phyloP scores from a whole-genome alignment of 768 basidiomycete genomes.

The Omphalotus guepiniiformis region DNA sequence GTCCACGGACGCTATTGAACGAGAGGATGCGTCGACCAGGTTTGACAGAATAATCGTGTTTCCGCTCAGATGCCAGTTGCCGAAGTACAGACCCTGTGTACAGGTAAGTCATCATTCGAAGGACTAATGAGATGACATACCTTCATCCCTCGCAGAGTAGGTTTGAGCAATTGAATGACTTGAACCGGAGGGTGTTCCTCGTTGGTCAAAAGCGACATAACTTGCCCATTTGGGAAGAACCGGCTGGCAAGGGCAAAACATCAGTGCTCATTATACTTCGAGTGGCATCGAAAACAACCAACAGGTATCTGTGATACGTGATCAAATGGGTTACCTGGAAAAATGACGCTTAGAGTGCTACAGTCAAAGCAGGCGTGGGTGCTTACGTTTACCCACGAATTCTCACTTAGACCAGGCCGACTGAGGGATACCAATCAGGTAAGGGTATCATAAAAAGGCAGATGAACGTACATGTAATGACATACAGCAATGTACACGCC shows the following conservation, averaged over 20 bases:
- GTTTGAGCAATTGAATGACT: slow-evolving; percentile 73
- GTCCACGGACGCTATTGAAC: not conserved
- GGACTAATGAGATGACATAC: slow-evolving; percentile 27
- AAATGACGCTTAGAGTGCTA: slow-evolving; percentile 9
- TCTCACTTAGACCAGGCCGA: slow-evolving; percentile 76
- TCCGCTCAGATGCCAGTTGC: slow-evolving; percentile 67
- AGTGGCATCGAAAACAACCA: slow-evolving; percentile 21
- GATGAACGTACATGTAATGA: slow-evolving; percentile 71
- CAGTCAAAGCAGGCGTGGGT: not conserved
- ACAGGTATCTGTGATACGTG: slow-evolving; percentile 92
- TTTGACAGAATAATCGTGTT: slow-evolving; percentile 57
- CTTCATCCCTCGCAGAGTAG: slow-evolving; percentile 68
- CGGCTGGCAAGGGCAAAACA: slow-evolving; percentile 42
- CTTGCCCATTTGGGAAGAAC: slow-evolving; percentile 83
- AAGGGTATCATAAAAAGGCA: slow-evolving; percentile 7
- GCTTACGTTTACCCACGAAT: slow-evolving; percentile 82
- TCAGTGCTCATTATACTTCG: not conserved
- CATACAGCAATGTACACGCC: slow-evolving; percentile 92
- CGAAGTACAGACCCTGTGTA: slow-evolving; percentile 63
- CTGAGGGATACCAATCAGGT: slow-evolving; percentile 27
- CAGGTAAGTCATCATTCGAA: slow-evolving; percentile 1
- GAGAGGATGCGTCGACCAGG: slow-evolving; percentile 49
- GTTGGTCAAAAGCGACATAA: slow-evolving; percentile 80
- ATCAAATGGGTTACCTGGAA: slow-evolving; percentile 75
- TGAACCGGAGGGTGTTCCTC: slow-evolving; percentile 69